phyloP scores from a whole-genome alignment of 176 grass and related monocot genomes.

The Melocanna baccifera region DNA sequence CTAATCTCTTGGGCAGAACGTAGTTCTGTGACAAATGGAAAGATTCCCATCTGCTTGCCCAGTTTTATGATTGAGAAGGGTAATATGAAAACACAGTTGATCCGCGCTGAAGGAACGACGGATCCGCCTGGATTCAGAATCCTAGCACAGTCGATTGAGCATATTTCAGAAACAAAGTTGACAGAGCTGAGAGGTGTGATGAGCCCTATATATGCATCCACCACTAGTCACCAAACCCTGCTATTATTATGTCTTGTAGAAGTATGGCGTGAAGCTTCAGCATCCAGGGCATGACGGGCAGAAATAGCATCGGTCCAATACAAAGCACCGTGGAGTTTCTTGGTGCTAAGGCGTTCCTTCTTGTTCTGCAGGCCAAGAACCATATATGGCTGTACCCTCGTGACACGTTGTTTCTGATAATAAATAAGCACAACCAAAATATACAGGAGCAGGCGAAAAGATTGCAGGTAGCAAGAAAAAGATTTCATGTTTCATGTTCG shows the following conservation, averaged over 20 bases:
- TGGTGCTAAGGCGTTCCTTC: background rate
- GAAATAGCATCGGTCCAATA: background rate
- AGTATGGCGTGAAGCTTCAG: background rate
- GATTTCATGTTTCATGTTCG: constrained; percentile 9
- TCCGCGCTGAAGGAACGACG: background rate
- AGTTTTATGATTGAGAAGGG: background rate
- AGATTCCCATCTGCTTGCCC: background rate
- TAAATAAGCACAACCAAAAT: background rate
- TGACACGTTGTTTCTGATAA: background rate
- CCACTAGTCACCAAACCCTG: background rate
- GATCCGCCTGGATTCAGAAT: background rate
- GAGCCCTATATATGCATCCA: background rate
- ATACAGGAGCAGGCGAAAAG: background rate
- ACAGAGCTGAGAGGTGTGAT: background rate
- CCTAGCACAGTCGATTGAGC: background rate
- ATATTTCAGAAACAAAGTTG: background rate
- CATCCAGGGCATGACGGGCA: background rate
- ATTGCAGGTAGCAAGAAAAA: background rate
- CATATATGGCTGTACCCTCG: background rate
- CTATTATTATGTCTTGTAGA: no score
- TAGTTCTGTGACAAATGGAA: background rate
- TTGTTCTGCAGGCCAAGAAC: background rate
- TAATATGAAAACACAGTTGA: background rate
- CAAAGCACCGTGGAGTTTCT: background rate
- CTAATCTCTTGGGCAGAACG: background rate